Evolutionary conservation across 2,329 filamentous ascomycete genomes (phyloP).

Genomic region (Hypoxylon sp.): DNA sequence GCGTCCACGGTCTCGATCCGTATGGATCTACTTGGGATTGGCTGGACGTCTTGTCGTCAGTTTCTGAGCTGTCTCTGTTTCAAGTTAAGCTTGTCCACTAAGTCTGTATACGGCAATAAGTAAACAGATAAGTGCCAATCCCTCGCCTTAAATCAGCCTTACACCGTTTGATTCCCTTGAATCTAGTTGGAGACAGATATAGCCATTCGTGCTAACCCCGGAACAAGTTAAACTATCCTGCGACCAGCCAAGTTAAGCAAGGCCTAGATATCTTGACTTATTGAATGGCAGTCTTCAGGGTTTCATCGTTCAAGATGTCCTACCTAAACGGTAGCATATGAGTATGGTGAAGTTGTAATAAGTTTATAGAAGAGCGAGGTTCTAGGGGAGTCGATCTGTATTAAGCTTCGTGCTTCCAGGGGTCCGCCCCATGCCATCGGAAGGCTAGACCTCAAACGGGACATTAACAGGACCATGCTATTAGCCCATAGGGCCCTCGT

Average conservation of each 20-base stretch:
- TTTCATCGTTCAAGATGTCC: constrained; percentile 3
- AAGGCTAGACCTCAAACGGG: constrained; percentile 37
- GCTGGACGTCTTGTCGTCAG: constrained; percentile 10
- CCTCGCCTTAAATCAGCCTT: constrained; percentile 4
- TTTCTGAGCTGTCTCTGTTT: constrained; percentile 16
- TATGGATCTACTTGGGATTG: constrained; percentile 24
- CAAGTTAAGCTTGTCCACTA: constrained; percentile 7
- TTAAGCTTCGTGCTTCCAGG: constrained; percentile 29
- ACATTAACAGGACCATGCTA: constrained; percentile 25
- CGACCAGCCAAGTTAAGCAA: background rate
- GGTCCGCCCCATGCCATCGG: constrained; percentile 32
- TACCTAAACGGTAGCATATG: background rate
- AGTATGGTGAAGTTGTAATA: constrained; percentile 13
- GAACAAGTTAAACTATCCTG: background rate
- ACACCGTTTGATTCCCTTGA: constrained; percentile 6
- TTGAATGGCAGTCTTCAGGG: background rate
- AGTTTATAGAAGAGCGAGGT: constrained; percentile 20
- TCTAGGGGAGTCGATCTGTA: constrained; percentile 26
- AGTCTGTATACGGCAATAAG: constrained; percentile 1
- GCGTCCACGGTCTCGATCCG: constrained; percentile 22
- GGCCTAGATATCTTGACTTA: background rate
- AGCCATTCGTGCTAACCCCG: background rate
- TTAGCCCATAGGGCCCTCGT: constrained; percentile 30
- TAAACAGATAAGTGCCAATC: constrained; percentile 7
- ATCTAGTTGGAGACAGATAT: background rate